Percentiles rank a stretch among this genome's conserved stretches.
phyloP scores from a whole-genome alignment of 352 stramenopile genomes.

The Globisporangium abappressorium region DNA sequence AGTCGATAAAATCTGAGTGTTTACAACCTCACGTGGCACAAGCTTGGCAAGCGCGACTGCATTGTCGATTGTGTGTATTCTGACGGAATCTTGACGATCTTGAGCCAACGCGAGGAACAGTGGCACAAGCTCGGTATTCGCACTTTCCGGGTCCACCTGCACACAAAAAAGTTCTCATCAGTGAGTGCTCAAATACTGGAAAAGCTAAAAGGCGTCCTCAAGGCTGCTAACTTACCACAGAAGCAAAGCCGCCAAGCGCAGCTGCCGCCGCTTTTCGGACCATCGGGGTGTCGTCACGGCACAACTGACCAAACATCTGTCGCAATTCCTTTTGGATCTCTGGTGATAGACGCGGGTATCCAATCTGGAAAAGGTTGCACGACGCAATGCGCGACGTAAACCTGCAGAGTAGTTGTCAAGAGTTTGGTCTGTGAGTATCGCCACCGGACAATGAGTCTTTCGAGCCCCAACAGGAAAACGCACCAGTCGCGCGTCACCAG shows the following conservation, averaged over 20 bases:
- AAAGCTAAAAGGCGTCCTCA: neutral
- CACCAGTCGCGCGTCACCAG: slow-evolving; percentile 97
- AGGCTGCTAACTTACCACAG: slow-evolving; percentile 29
- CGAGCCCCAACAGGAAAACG: slow-evolving; percentile 36
- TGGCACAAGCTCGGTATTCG: slow-evolving; percentile 74
- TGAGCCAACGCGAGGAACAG: slow-evolving; percentile 80
- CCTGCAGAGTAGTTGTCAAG: slow-evolving; percentile 19
- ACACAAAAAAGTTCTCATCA: neutral
- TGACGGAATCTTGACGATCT: slow-evolving; percentile 96
- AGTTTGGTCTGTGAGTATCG: neutral
- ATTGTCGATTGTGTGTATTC: slow-evolving; percentile 97
- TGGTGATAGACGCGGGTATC: slow-evolving; percentile 49
- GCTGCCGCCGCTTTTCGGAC: slow-evolving; percentile 91
- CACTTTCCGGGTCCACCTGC: slow-evolving; percentile 62
- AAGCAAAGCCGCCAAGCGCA: slow-evolving; percentile 88
- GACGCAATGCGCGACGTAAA: slow-evolving; percentile 86
- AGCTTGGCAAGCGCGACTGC: slow-evolving; percentile 93
- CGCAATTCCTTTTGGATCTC: slow-evolving; percentile 83
- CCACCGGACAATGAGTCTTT: neutral
- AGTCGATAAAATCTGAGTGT: slow-evolving; percentile 84
- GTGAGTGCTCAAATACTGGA: neutral
- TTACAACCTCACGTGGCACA: slow-evolving; percentile 62
- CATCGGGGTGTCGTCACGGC: slow-evolving; percentile 97
- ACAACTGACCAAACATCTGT: slow-evolving; percentile 92
- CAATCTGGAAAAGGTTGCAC: slow-evolving; percentile 79